Evolutionary conservation across 1,284 basidiomycete genomes (phyloP), one percentile per base, ranked within the genome.

Genomic region (Papiliotrema flavescens): DNA sequence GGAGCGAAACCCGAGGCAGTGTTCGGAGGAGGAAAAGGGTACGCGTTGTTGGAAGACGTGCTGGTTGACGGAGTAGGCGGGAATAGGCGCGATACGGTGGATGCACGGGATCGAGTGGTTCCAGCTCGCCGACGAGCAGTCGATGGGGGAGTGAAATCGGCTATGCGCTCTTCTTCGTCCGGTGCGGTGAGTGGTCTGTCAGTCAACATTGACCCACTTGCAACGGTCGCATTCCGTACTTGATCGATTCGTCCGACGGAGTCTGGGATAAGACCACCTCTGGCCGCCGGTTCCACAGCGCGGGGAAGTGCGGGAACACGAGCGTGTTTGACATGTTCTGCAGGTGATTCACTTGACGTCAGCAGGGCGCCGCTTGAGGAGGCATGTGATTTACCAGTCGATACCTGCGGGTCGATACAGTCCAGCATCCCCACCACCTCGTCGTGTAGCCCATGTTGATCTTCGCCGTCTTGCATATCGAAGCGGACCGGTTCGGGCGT

Each of bases 271-370:
- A 49, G 17, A 64, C 60, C 1, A 77, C 54, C 20, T 70, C 68
- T 1, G 75, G 73, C 43, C 70, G 57, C 20, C 74, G 59, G 2
- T 56, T 61, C 68, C 70, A 76, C 23, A 76, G 53, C 28, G 53
- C 47, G 0, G 75, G 75, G 26, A 75, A 56, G 52, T 74, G 63
- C 1, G 75, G 75, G n/a, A 76, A 62, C 47, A 77, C 57, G 52
- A 77, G 66, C 2, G 63, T 65, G 54, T 77, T 77, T 8, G 73
- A 70, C 35, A 73, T 63, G 51, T 77, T 74, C 58, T 77, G 75
- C 5, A 77, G 59, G 42, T 73, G 66, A 51, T 72, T 72, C 14
- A 77, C 74, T 69, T 24, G 15, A 19, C 2, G 35, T 45, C 19
- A 48, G 35, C 42, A 32, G 22, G 17, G 15, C 14, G 8, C 23